phyloP scores from a whole-genome alignment of 225 moss, liverwort and hornwort genomes.

The Sphagnum contortum region DNA sequence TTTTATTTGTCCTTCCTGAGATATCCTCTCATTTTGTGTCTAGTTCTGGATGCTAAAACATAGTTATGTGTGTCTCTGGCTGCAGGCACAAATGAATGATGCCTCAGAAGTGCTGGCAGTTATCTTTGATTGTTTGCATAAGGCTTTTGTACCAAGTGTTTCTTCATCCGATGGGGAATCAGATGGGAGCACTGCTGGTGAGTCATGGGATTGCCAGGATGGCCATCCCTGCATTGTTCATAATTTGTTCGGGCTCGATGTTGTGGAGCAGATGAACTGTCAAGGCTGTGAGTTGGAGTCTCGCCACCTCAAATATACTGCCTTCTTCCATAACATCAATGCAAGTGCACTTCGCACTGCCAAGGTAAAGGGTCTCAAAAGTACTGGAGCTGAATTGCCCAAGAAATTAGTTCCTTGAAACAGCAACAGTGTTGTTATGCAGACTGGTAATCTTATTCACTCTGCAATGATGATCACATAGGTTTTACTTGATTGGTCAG shows the following conservation, averaged over 20 bases:
- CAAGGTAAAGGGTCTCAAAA: conserved; percentile 11
- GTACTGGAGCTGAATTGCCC: no score
- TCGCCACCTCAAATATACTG: conserved; percentile 37
- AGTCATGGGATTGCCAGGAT: conserved; percentile 37
- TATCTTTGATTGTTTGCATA: conserved; percentile 33
- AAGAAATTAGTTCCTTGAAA: no score
- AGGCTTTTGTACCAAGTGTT: conserved; percentile 24
- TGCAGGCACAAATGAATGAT: conserved; percentile 44
- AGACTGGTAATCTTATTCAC: no score
- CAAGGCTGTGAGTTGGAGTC: conserved; percentile 32
- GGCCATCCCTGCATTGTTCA: conserved; percentile 31
- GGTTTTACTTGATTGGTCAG: no score
- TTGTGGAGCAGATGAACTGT: conserved; percentile 40
- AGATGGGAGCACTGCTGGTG: conserved; percentile 25
- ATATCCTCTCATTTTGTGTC: no score
- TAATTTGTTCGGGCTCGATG: conserved; percentile 29
- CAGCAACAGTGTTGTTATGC: no score
- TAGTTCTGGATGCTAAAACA: no score
- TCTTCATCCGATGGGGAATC: conserved; percentile 24
- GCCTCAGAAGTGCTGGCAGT: conserved; percentile 41
- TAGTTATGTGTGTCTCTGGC: no score
- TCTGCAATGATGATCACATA: no score
- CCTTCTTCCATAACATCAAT: conserved; percentile 38
- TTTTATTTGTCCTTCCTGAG: no score
- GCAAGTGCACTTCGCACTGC: conserved; percentile 37